Evolutionary conservation across 192 early-diverging fungal genomes (phyloP), one percentile per base, ranked within the genome.

Genomic region (Backusella tarrabulga): DNA sequence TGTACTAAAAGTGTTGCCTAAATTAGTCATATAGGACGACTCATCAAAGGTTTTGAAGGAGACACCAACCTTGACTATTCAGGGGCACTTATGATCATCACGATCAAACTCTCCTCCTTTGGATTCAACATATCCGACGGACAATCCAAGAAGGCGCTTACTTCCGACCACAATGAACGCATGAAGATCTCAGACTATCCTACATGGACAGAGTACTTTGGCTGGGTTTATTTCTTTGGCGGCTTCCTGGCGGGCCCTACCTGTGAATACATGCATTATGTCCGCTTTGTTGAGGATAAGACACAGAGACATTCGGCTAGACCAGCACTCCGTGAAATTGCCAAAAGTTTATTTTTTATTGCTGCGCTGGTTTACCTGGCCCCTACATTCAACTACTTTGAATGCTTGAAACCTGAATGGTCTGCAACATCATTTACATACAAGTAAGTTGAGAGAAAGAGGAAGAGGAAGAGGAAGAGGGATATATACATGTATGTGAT

Each of bases 41-140:
- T 89, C 56, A 42, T 79, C 26, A 76, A 83, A 40, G 79, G 85
- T 68, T 77, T 81, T 12, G 63, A 73, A 54, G 79, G 81, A 14
- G 82, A 87, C 71, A 88, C 87, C 17, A 80, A 82, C 23, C 88
- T 95, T 79, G 97, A 99, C 85, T 87, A 93, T 72, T 95, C 97
- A 11, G 94, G 95, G 14, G 94, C 96, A 2, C 93, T 96, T 83
- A 99, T 99, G 97, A 89, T 98, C 29, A 83, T 97, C 67, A 92
- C 95, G n/a, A 97, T 97, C 74, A 97, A 97, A 77, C 79, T 96
- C 50, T 94, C 95, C 21, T 91, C 92, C 11, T 95, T 94, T 85
- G 95, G 95, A 0, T 98, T 93, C 84, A 91, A 89, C 67, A 88
- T 95, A 12, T 85, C 89, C 76, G 97, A 98, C 77, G 95, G 95